These are phyloP conservation scores for Vicia faba DNA, from an alignment of 306 rosid genomes.

Conservation along the genomic window DNA sequence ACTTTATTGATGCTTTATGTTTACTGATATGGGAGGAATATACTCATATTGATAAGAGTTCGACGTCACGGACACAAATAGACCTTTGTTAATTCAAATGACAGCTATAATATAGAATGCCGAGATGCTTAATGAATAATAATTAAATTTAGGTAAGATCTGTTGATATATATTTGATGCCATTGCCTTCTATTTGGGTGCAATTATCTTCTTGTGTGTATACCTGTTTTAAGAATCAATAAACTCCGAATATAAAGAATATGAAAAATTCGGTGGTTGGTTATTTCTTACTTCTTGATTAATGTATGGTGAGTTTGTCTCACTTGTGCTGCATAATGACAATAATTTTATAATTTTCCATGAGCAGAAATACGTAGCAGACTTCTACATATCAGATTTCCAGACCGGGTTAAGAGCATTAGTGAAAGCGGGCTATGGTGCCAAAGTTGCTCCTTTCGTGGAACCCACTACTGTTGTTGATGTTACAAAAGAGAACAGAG, in stretches of 20 bases:
- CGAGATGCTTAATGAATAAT: slow-evolving; percentile 13
- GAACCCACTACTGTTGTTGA: slow-evolving; percentile 78
- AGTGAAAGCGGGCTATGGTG: slow-evolving; percentile 93
- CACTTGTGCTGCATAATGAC: slow-evolving; percentile 10
- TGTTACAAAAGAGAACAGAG: slow-evolving; percentile 74
- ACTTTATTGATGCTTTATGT: slow-evolving; percentile 25
- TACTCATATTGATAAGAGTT: not conserved
- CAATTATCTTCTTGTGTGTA: no score
- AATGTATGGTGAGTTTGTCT: not conserved
- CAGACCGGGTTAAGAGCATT: slow-evolving; percentile 95
- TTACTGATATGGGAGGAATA: slow-evolving; percentile 6
- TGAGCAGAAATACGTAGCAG: slow-evolving; percentile 84
- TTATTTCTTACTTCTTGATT: slow-evolving; percentile 18
- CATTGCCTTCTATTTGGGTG: no score
- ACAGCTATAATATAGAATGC: slow-evolving; percentile 2
- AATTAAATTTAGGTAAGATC: not conserved
- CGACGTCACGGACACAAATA: not conserved
- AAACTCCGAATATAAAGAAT: not conserved
- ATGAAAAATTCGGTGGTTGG: not conserved
- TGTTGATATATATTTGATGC: no score
- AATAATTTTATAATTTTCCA: slow-evolving; percentile 32
- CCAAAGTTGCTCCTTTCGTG: slow-evolving; percentile 91
- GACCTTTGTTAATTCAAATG: slow-evolving; percentile 5
- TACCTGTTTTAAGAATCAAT: slow-evolving; percentile 4
- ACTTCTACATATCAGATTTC: slow-evolving; percentile 91